phyloP scores from a whole-genome alignment of 78 protist genomes.

The Dictyostelium purpureum region DNA sequence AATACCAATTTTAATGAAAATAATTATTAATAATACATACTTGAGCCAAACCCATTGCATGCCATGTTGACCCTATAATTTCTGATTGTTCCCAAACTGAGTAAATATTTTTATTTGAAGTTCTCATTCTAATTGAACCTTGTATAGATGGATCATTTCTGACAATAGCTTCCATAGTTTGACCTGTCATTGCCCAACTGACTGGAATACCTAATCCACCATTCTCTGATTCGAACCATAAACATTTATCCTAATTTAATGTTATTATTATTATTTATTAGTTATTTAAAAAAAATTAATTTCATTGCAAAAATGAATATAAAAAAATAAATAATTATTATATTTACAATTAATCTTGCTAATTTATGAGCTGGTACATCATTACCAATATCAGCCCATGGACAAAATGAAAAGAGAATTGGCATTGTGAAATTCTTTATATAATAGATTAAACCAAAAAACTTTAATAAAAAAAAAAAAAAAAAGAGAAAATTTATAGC shows the following conservation, averaged over 20 bases:
- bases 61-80: slow-evolving; percentile 59
- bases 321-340: too few species aligned
- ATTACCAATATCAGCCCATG: slow-evolving; percentile 74
- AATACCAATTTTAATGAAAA: background rate
- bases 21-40: background rate
- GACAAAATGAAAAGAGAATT: slow-evolving; percentile 20
- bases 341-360: slow-evolving; percentile 42
- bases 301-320: background rate
- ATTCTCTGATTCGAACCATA: slow-evolving; percentile 44
- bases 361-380: slow-evolving; percentile 68
- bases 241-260: slow-evolving; percentile 40
- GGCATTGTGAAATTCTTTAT: too few species aligned
- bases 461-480: too few species aligned
- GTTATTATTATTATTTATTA: background rate
- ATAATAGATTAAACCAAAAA: too few species aligned
- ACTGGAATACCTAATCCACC: slow-evolving; percentile 66
- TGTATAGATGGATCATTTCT: slow-evolving; percentile 20
- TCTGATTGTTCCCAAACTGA: slow-evolving; percentile 76
- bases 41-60: slow-evolving; percentile 64
- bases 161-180: slow-evolving; percentile 69
- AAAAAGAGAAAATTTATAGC: too few species aligned
- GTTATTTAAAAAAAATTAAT: background rate
- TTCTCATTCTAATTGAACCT: slow-evolving; percentile 69
- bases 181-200: slow-evolving; percentile 75
- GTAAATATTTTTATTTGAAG: slow-evolving; percentile 39